Evolutionary conservation across 179 eudicot species (phyloP), one percentile per base, ranked within the genome.

Genomic region (Camellia oleifera): DNA sequence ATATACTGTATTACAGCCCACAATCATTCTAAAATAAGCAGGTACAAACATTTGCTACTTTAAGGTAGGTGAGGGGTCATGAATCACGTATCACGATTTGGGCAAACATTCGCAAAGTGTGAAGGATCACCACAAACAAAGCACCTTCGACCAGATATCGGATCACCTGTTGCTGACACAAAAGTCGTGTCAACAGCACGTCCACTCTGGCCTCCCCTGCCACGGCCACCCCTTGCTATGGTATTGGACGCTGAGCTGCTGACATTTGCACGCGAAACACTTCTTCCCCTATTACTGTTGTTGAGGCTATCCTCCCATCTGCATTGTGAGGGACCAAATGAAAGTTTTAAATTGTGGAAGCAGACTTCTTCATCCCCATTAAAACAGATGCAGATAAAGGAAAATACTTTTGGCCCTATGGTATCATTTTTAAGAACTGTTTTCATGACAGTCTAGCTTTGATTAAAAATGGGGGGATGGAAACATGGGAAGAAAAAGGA

Each of bases 161-260:
- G 97, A 23, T 96, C 97, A 73, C 99, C 99, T 69, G 96, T 92
- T 77, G 97, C 97, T 13, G 97, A 94, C 58, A 96, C 95, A 84
- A 94, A 96, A 11, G 93, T 81, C 5, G 76, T 81, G 63, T 69
- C 81, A 70, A 77, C 84, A 76, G 84, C 85, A 61, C 10, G 69
- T 44, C 89, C 75, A 67, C 88, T 81, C 42, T 83, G 84, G 23
- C 87, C 83, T 54, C 92, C 70, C 11, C 81, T 62, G 12, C 77
- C 73, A 17, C 71, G n/a, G 18, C 77, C 52, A 72, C 75, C 68
- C 26, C 76, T 57, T 45, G 11, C 8, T 18, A 26, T 72, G 32
- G 76, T 6, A 53, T 11, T 48, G 3, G 69, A 64, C 9, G 69
- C 11, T 11, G 44, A 64, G 11, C 42, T 5, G 65, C 9, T 74